These are phyloP conservation scores for Coleophoma eucalyptorum DNA, from an alignment of 2,329 filamentous ascomycete genomes.

Conservation along the genomic window DNA sequence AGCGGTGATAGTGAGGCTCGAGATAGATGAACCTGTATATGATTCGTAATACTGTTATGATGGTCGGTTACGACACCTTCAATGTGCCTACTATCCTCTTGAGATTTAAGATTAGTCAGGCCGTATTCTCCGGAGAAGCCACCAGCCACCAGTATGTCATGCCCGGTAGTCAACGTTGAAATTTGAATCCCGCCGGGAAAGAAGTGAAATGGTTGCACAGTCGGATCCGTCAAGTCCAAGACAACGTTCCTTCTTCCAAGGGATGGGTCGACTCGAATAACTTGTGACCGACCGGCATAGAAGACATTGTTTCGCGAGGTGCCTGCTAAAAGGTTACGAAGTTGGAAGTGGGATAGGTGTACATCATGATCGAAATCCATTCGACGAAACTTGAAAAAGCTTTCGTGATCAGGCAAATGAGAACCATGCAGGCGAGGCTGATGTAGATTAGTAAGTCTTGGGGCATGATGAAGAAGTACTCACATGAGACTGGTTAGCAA, in stretches of 20 bases:
- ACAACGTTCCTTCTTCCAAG: conserved; percentile 25
- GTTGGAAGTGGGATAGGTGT: conserved; percentile 60
- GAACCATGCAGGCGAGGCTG: conserved; percentile 14
- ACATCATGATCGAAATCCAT: conserved; percentile 53
- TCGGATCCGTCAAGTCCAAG: conserved; percentile 24
- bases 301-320: conserved; percentile 52
- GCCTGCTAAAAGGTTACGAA: conserved; percentile 58
- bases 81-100: conserved; percentile 23
- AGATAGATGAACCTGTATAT: conserved; percentile 53
- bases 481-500: conserved; percentile 45
- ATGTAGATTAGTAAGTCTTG: background rate
- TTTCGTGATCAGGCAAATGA: conserved; percentile 18
- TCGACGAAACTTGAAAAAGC: conserved; percentile 53
- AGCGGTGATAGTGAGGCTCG: conserved; percentile 48
- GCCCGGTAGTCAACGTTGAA: conserved; percentile 26
- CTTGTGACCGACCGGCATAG: conserved; percentile 47
- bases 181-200: conserved; percentile 21
- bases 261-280: conserved; percentile 49
- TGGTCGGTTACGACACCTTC: conserved; percentile 41
- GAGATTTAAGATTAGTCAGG: conserved; percentile 27
- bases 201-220: conserved; percentile 17
- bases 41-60: conserved; percentile 60
- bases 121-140: conserved; percentile 35
- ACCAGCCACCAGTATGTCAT: conserved; percentile 32
- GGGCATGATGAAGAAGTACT: conserved; percentile 25